Evolutionary conservation across 257 asterid species (phyloP).

Genomic region (Misopates orontium): DNA sequence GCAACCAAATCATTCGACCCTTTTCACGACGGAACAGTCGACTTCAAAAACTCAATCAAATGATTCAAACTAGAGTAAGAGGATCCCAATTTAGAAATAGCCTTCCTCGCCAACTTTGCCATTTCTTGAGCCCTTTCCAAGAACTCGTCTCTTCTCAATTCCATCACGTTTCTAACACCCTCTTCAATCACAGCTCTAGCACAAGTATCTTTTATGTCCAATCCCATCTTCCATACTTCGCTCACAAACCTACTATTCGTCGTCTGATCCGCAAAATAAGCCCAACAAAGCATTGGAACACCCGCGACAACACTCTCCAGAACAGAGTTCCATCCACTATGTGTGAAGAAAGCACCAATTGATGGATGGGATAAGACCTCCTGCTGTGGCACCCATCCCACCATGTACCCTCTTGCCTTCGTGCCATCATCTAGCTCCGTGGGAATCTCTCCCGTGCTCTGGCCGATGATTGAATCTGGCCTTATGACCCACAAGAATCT

Average conservation of each 20-base stretch:
- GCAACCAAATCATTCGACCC: no score
- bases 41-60: constrained; percentile 23
- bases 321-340: constrained; percentile 44
- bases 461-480: constrained; percentile 37
- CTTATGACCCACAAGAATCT: constrained; percentile 59
- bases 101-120: constrained; percentile 37
- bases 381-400: constrained; percentile 59
- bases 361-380: constrained; percentile 46
- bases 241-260: constrained; percentile 55
- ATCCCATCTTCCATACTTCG: constrained; percentile 57
- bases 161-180: constrained; percentile 47
- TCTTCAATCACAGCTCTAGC: constrained; percentile 41
- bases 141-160: constrained; percentile 41
- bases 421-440: constrained; percentile 29
- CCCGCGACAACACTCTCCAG: constrained; percentile 36
- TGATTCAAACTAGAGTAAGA: constrained; percentile 39
- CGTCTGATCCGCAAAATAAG: constrained; percentile 45
- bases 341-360: constrained; percentile 49
- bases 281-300: constrained; percentile 37
- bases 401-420: constrained; percentile 39
- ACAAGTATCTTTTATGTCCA: constrained; percentile 61
- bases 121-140: constrained; percentile 24
- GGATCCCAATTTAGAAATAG: constrained; percentile 43
- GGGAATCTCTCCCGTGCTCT: constrained; percentile 23
- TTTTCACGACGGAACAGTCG: neutral